Percentiles rank a stretch among this genome's conserved stretches.
phyloP scores from a whole-genome alignment of 148 eudicot species.

The Limonium bicolor region DNA sequence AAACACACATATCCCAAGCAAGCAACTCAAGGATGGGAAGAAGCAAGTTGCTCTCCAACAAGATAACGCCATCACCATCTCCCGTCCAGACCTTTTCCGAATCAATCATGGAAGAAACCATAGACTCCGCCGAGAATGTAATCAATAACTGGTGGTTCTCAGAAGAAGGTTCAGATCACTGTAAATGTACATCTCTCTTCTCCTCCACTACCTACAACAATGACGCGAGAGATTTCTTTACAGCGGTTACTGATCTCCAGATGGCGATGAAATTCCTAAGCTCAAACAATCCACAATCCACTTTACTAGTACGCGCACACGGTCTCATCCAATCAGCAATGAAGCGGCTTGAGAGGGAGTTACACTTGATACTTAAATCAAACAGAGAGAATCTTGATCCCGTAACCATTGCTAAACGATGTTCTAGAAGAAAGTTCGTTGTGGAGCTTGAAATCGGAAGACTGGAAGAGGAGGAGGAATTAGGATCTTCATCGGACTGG shows the following conservation, averaged over 20 bases:
- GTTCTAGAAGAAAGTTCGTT: slow-evolving; percentile 6
- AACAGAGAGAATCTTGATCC: slow-evolving; percentile 20
- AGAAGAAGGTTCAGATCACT: slow-evolving; percentile 17
- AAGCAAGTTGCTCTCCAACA: too few relatives aligned
- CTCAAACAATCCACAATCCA: slow-evolving; percentile 13
- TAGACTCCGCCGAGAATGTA: slow-evolving; percentile 27
- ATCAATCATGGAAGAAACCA: slow-evolving; percentile 29
- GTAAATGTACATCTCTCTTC: slow-evolving; percentile 19
- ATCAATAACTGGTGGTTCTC: slow-evolving; percentile 31
- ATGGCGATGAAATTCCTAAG: slow-evolving; percentile 25
- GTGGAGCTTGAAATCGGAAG: slow-evolving; percentile 8
- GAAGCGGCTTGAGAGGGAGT: slow-evolving; percentile 54
- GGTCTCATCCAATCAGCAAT: slow-evolving; percentile 38
- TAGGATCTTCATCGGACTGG: too few relatives aligned
- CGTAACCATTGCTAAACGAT: slow-evolving; percentile 21
- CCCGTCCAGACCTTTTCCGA: slow-evolving; percentile 18
- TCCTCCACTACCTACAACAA: slow-evolving; percentile 12
- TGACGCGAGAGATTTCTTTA: slow-evolving; percentile 29
- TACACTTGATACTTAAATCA: slow-evolving; percentile 27
- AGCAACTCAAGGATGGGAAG: too few relatives aligned
- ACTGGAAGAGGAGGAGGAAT: too few relatives aligned
- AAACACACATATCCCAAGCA: too few relatives aligned
- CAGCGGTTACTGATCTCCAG: slow-evolving; percentile 28
- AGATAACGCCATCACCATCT: slow-evolving; percentile 11
- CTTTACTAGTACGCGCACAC: slow-evolving; percentile 27